These are phyloP conservation scores for Xylaria hypoxylon DNA, from an alignment of 2,329 filamentous ascomycete species.

Conservation along the genomic window DNA sequence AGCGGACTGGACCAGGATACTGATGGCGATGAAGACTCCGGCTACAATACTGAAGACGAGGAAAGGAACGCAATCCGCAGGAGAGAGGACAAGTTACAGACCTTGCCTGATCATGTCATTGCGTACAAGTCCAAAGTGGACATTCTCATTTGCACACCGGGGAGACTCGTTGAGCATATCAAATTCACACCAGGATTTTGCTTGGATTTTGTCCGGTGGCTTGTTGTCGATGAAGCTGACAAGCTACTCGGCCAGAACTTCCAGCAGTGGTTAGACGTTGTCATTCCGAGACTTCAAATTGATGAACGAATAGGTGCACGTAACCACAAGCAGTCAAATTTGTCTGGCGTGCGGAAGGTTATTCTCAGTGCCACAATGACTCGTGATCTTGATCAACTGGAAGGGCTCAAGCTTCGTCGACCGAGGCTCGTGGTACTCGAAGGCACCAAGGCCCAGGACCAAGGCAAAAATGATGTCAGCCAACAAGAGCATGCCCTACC, in stretches of 20 bases:
- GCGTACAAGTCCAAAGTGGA: slow-evolving; percentile 80
- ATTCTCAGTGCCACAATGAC: slow-evolving; percentile 95
- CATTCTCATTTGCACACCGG: slow-evolving; percentile 90
- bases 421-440: slow-evolving; percentile 84
- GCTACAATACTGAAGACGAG: slow-evolving; percentile 52
- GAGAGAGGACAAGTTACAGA: slow-evolving; percentile 47
- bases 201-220: slow-evolving; percentile 82
- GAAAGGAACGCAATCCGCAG: slow-evolving; percentile 46
- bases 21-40: slow-evolving; percentile 51
- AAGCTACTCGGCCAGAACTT: slow-evolving; percentile 91
- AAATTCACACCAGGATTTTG: slow-evolving; percentile 85
- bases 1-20: slow-evolving; percentile 52
- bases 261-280: slow-evolving; percentile 85
- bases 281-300: slow-evolving; percentile 71
- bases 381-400: slow-evolving; percentile 82
- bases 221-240: slow-evolving; percentile 94
- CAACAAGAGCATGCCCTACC: slow-evolving; percentile 69
- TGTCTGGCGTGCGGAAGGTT: slow-evolving; percentile 77
- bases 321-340: slow-evolving; percentile 65
- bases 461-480: slow-evolving; percentile 54
- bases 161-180: slow-evolving; percentile 90
- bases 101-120: slow-evolving; percentile 71
- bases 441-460: slow-evolving; percentile 55
- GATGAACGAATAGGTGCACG: slow-evolving; percentile 62
- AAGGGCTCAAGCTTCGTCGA: slow-evolving; percentile 75